Evolutionary conservation across 495 filamentous ascomycete genomes (phyloP), one percentile per base, ranked within the genome.

Genomic region (Xylaria intraflava): DNA sequence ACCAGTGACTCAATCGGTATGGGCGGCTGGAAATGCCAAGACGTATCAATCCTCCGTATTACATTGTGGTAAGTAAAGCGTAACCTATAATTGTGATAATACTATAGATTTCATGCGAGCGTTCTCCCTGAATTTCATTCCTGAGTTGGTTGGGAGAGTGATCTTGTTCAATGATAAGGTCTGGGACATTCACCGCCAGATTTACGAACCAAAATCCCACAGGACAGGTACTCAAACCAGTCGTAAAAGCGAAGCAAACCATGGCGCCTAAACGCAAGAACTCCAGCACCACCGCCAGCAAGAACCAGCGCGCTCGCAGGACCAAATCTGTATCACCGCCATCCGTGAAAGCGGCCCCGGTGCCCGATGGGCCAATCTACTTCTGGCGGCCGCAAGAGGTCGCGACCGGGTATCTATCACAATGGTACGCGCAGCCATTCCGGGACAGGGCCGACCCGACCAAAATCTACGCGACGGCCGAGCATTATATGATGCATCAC

Each of bases 401-500:
- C 8, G 4, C 39, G 19, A 58, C 51, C 3, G 68, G 67, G 26
- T 72, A 58, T 48, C 62, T 71, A 16, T 68, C 61, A 2, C 68
- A 71, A 51, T 70, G 64, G 64, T 70, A 65, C 61, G 46, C 46
- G 1, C 59, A 51, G 24, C 62, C 57, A 45, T 73, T 71, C 48
- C 49, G 49, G 17, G 69, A 70, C 53, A 39, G 36, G 8, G 29
- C 36, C 30, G 20, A 30, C 16, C 22, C 47, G 6, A 49, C 49
- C 33, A 60, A 55, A n/a, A 35, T 64, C 57, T 71, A 73, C 57
- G 49, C 50, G 5, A 71, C 68, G 6, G 67, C 70, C 19, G 68
- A 72, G 51, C 68, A 72, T 63, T 83, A 81, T 66, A 83, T 85
- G 81, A 83, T 83, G 82, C 72, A 83, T 65, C 73, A 72, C 46